These are phyloP conservation scores for Lolium rigidum DNA, from an alignment of 176 grass and related monocot species.

Conservation along the genomic window DNA sequence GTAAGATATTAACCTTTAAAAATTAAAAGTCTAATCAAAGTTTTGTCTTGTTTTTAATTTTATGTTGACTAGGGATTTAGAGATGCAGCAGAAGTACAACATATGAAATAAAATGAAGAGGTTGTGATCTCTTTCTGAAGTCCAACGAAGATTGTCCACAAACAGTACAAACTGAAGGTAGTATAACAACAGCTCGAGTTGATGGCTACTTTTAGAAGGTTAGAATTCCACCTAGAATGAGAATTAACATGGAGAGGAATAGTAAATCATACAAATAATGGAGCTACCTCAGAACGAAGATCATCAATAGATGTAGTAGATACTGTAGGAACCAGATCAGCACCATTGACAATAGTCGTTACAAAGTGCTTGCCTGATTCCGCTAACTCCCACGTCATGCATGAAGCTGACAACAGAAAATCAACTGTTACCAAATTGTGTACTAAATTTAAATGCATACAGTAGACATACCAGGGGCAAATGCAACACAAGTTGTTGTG, in stretches of 20 bases:
- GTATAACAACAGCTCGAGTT: not conserved
- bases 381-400: slow-evolving; percentile 98
- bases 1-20: not conserved
- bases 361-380: slow-evolving; percentile 99
- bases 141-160: not conserved
- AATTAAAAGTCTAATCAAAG: not conserved
- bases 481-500: slow-evolving; percentile 86
- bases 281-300: slow-evolving; percentile 87
- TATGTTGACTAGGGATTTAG: not conserved
- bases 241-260: not conserved
- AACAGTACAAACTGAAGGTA: not conserved
- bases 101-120: not conserved
- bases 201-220: not conserved
- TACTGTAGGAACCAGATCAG: slow-evolving; percentile 96
- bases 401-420: slow-evolving; percentile 72
- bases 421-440: slow-evolving; percentile 40
- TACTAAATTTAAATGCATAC: slow-evolving; percentile 29
- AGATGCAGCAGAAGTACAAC: not conserved
- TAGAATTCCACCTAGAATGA: not conserved
- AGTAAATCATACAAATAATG: slow-evolving; percentile 35
- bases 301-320: slow-evolving; percentile 97
- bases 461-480: slow-evolving; percentile 75
- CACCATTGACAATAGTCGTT: slow-evolving; percentile 81
- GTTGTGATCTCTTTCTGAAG: not conserved
- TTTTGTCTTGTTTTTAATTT: not conserved